phyloP scores from a whole-genome alignment of 495 filamentous ascomycete species.

The Xanthoparmelia taractica region DNA sequence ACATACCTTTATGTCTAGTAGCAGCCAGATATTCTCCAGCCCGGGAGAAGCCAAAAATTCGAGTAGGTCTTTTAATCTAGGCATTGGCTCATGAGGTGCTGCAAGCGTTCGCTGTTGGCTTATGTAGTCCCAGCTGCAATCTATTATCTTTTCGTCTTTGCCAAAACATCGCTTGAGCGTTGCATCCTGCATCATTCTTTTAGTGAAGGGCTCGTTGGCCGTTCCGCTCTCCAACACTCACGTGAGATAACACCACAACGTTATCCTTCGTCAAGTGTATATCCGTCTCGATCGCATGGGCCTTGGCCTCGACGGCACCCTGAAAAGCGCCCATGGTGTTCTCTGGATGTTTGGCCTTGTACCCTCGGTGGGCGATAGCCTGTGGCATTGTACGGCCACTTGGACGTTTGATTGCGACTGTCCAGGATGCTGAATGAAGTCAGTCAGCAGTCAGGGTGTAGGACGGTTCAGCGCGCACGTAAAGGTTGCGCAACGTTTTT shows the following conservation, averaged over 20 bases:
- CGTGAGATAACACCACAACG: constrained; percentile 78
- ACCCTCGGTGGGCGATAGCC: constrained; percentile 79
- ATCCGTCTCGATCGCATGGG: constrained; percentile 82
- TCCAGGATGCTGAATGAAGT: constrained; percentile 23
- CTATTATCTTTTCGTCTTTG: constrained; percentile 55
- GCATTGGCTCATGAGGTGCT: constrained; percentile 62
- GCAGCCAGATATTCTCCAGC: constrained; percentile 61
- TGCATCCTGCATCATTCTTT: constrained; percentile 48
- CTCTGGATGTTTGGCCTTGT: constrained; percentile 70
- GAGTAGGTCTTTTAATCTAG: constrained; percentile 67
- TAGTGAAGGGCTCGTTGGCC: neutral
- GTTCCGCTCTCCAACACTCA: constrained; percentile 34
- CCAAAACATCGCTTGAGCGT: constrained; percentile 75
- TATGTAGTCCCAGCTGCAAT: constrained; percentile 69
- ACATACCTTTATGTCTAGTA: constrained; percentile 83
- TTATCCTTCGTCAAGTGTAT: constrained; percentile 75
- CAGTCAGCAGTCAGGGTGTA: neutral
- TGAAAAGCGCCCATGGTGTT: constrained; percentile 76
- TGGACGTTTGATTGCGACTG: constrained; percentile 23
- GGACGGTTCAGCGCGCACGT: constrained; percentile 1
- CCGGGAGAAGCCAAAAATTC: constrained; percentile 56
- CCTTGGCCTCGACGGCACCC: constrained; percentile 61
- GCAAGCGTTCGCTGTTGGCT: constrained; percentile 56
- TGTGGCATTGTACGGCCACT: constrained; percentile 48
- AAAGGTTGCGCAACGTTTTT: constrained; percentile 1